Evolutionary conservation across 805 yeast genomes (phyloP).

Genomic region (Kluyveromyces nonfermentans): DNA sequence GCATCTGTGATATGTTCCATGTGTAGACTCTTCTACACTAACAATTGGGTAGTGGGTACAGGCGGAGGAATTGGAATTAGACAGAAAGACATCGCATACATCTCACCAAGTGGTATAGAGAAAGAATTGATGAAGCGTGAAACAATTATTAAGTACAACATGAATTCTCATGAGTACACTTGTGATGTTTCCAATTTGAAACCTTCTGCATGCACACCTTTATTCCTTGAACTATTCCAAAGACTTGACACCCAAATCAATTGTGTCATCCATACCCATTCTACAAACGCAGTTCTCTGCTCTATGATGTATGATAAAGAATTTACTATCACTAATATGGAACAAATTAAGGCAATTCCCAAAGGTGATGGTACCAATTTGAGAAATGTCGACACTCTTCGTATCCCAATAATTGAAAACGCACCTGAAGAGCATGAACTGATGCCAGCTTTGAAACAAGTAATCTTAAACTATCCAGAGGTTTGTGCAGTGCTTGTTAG

Average conservation of each 20-base stretch:
- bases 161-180: conserved; percentile 41
- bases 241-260: conserved; percentile 68
- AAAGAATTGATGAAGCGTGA: conserved; percentile 78
- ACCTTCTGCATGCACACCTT: conserved; percentile 92
- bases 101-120: conserved; percentile 96
- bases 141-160: conserved; percentile 70
- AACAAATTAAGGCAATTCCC: conserved; percentile 90
- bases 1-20: conserved; percentile 78
- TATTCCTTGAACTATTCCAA: conserved; percentile 64
- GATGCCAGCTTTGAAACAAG: conserved; percentile 51
- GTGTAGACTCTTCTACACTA: conserved; percentile 64
- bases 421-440: conserved; percentile 83
- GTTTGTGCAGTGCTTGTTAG: conserved; percentile 83
- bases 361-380: conserved; percentile 51
- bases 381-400: conserved; percentile 62
- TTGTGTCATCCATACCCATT: conserved; percentile 82
- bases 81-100: conserved; percentile 40
- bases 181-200: conserved; percentile 58
- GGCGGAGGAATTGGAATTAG: conserved; percentile 87
- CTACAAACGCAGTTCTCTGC: conserved; percentile 78
- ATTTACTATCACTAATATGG: conserved; percentile 71
- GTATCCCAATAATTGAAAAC: conserved; percentile 86
- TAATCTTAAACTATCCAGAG: conserved; percentile 61
- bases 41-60: conserved; percentile 92
- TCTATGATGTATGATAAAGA: conserved; percentile 61